phyloP scores from a whole-genome alignment of 2,329 filamentous ascomycete genomes.

The Fusarium udum region DNA sequence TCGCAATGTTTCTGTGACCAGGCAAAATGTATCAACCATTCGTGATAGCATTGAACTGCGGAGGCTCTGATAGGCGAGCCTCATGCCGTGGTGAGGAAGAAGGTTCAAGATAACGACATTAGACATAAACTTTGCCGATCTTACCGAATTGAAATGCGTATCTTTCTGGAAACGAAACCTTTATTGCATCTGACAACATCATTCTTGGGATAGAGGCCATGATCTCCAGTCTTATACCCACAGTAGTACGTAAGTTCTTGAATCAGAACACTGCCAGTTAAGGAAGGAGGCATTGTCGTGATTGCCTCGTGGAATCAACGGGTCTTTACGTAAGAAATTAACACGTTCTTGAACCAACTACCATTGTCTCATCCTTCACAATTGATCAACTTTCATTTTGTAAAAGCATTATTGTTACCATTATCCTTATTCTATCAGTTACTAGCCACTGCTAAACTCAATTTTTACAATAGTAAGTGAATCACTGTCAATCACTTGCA shows the following conservation, averaged over 20 bases:
- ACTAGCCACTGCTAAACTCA: not conserved
- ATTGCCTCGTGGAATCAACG: not conserved
- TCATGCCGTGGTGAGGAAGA: slow-evolving; percentile 15
- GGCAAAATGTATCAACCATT: slow-evolving; percentile 18
- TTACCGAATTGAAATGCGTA: slow-evolving; percentile 33
- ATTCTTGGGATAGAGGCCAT: not conserved
- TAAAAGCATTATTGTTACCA: not conserved
- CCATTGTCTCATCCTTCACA: not conserved
- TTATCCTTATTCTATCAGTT: not conserved
- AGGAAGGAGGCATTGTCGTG: not conserved
- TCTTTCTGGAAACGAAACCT: slow-evolving; percentile 22
- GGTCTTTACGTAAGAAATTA: not conserved
- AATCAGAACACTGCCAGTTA: not conserved
- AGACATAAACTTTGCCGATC: slow-evolving; percentile 36
- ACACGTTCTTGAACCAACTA: not conserved
- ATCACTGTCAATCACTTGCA: slow-evolving; percentile 8
- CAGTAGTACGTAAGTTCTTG: not conserved
- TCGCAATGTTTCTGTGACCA: slow-evolving; percentile 19
- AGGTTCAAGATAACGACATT: slow-evolving; percentile 31
- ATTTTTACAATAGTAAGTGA: not conserved
- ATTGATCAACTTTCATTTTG: not conserved
- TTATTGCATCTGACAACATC: not conserved
- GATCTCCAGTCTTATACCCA: not conserved
- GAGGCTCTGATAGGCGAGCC: slow-evolving; percentile 6
- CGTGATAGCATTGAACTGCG: slow-evolving; percentile 22